Evolutionary conservation across 176 grass and related monocot species (phyloP), one percentile per base, ranked within the genome.

Genomic region (Carex kokanica): DNA sequence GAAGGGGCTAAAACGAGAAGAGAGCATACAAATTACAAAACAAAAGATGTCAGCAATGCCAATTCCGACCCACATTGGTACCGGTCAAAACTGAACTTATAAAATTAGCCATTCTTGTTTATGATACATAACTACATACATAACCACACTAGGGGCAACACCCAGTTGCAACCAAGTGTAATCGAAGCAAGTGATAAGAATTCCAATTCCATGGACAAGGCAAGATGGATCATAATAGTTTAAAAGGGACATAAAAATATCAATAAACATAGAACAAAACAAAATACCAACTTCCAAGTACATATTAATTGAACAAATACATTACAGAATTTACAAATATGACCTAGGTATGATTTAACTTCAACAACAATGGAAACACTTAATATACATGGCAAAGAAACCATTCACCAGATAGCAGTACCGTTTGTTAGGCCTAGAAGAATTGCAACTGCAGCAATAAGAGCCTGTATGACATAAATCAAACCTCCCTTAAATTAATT

Each of bases 361-460:
- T 51, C 12, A 67, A 63, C 57, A 82, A 51, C 13, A 53, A 61
- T 0, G 38, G 2, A 59, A 63, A 61, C 53, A 79, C 15, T 31
- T 21, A 61, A 16, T 13, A 40, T 43, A 63, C 55, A 63, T 25
- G 59, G 12, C 20, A 81, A 65, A 38, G 85, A 81, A 36, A 85
- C 10, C 45, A 34, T 69, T 93, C 84, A 93, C 88, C 84, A 91
- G n/a, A 73, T 24, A 10, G 86, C 64, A 65, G 78, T 65, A 49
- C 78, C 51, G 69, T 91, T 90, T 53, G 91, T 88, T 72, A 89
- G 38, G 20, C 94, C 91, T 4, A 93, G 82, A 52, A 88, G 69
- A 68, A 93, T 85, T 58, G 86, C 84, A 86, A 91, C 29, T 59
- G 91, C 91, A 54, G 91, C 86, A 82, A 97, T 64, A 52, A 86